phyloP scores from a whole-genome alignment of 1,284 basidiomycete species.

The Phlebopus sp. region DNA sequence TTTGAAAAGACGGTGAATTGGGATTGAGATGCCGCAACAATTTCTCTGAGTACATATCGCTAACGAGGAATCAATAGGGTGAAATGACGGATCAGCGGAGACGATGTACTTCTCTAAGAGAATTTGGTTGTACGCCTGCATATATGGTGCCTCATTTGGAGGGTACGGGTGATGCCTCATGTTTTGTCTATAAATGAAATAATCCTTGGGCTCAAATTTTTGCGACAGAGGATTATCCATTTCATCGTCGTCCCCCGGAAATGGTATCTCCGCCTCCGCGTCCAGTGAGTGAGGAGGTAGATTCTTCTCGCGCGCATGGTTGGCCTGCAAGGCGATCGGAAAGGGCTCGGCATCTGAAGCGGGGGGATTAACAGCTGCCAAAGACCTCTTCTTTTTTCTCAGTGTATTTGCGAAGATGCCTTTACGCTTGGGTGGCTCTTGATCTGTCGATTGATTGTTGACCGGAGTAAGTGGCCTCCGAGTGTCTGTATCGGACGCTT shows the following conservation, averaged over 20 bases:
- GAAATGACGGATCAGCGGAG: constrained; percentile 4
- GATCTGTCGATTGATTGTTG: constrained; percentile 3
- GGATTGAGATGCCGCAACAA: constrained; percentile 51
- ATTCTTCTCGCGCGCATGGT: constrained; percentile 2
- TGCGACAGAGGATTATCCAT: neutral
- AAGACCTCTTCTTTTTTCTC: constrained; percentile 27
- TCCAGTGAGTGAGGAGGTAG: neutral
- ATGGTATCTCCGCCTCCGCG: neutral
- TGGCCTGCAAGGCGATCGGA: neutral
- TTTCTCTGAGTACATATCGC: constrained; percentile 54
- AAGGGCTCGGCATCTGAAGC: constrained; percentile 14
- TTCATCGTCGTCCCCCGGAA: neutral
- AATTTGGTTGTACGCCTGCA: constrained; percentile 60
- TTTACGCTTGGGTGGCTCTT: constrained; percentile 21
- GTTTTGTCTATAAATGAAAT: constrained; percentile 39
- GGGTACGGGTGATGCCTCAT: constrained; percentile 56
- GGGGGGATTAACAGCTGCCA: neutral
- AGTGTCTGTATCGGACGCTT: constrained; percentile 7
- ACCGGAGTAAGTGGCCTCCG: constrained; percentile 12
- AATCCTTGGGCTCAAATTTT: constrained; percentile 32
- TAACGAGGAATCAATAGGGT: constrained; percentile 28
- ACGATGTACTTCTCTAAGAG: constrained; percentile 54
- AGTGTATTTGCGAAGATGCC: constrained; percentile 19
- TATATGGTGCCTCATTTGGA: constrained; percentile 50
- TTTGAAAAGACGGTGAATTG: constrained; percentile 55